Conservation (phyloP, 352 stramenopile species). For the Globisporangium heterothallicum region DNA sequence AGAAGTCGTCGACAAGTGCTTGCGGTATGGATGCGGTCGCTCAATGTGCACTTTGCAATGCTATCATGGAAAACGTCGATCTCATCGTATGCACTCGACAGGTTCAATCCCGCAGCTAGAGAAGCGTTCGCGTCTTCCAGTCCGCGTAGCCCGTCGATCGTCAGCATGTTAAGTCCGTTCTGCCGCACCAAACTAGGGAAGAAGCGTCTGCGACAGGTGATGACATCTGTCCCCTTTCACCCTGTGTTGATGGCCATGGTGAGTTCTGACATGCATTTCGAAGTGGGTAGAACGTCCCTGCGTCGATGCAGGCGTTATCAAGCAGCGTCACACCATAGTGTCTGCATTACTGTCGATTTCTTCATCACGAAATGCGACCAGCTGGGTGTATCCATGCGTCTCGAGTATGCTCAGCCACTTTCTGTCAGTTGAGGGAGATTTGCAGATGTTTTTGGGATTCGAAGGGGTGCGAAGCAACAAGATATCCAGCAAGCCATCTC, state of each 20-base stretch:
- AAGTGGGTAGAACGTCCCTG: constrained; percentile 25
- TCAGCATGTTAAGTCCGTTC: not conserved
- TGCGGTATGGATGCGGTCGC: not conserved
- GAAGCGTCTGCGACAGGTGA: constrained; percentile 3
- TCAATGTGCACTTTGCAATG: not conserved
- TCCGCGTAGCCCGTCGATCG: not conserved
- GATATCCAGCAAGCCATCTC: not conserved
- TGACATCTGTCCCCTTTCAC: too few species aligned
- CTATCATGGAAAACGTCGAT: not conserved
- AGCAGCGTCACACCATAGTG: constrained; percentile 18
- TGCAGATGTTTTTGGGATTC: not conserved
- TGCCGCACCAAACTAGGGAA: constrained; percentile 4
- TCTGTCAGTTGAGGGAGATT: not conserved
- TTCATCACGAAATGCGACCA: not conserved
- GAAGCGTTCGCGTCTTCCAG: not conserved
- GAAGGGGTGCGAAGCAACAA: not conserved
- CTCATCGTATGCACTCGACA: not conserved
- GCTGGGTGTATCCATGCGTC: not conserved
- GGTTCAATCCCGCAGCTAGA: constrained; percentile 6
- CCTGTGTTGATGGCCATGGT: not conserved
- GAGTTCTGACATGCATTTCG: not conserved
- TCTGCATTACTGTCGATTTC: constrained; percentile 11
- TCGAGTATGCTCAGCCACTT: constrained; percentile 2
- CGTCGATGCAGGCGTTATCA: constrained; percentile 9
- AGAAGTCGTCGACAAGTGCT: not conserved